Conservation (phyloP, 2,329 filamentous ascomycete species). For the Pseudogymnoascus sp. region DNA sequence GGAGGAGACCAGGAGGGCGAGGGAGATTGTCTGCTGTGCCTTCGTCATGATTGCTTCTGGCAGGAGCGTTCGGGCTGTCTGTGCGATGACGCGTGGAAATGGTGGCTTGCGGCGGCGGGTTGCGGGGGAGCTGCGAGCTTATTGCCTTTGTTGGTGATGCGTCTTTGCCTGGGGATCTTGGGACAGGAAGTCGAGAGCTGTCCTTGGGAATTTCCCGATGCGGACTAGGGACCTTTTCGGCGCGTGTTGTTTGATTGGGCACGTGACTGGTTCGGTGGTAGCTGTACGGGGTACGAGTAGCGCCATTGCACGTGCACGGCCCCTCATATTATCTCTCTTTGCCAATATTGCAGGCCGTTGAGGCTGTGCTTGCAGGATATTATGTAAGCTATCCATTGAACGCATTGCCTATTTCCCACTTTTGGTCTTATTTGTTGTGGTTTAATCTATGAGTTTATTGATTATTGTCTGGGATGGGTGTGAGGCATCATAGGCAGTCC, state of each 20-base stretch:
- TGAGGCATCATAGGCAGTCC: background rate
- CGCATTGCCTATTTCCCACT: background rate
- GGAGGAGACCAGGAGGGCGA: conserved; percentile 78
- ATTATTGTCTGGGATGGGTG: background rate
- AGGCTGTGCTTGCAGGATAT: background rate
- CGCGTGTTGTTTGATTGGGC: background rate
- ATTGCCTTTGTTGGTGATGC: conserved; percentile 2
- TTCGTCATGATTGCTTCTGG: conserved; percentile 65
- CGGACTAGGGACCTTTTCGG: background rate
- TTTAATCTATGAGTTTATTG: conserved; percentile 1
- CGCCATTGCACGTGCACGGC: conserved; percentile 1
- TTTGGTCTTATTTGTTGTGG: background rate
- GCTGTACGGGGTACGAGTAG: background rate
- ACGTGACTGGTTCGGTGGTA: background rate
- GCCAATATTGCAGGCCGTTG: background rate
- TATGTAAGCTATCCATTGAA: background rate
- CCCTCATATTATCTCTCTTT: background rate
- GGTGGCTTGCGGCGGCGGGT: background rate
- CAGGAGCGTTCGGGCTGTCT: background rate
- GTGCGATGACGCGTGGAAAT: background rate
- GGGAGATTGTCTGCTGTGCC: conserved; percentile 83
- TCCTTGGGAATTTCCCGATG: conserved; percentile 7
- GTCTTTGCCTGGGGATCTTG: background rate
- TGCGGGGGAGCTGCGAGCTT: conserved; percentile 2
- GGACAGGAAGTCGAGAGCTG: background rate